These are phyloP conservation scores for Truncatella angustata DNA, from an alignment of 2,329 filamentous ascomycete genomes.

Conservation along the genomic window DNA sequence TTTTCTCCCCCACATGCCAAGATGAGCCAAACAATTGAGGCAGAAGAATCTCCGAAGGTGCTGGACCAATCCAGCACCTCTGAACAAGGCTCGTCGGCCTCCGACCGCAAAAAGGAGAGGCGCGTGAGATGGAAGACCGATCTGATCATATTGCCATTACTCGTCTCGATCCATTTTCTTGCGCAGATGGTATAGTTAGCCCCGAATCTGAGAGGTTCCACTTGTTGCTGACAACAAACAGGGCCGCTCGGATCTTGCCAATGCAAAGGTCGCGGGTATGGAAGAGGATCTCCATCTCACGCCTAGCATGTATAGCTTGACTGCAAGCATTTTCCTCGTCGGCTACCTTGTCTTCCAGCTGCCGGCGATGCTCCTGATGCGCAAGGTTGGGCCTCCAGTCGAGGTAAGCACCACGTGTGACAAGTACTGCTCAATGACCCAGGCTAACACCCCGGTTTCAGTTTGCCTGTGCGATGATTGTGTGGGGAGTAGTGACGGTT, in stretches of 20 bases:
- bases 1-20: not conserved
- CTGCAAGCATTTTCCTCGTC: conserved; percentile 18
- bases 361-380: conserved; percentile 22
- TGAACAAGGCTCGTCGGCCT: not conserved
- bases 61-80: not conserved
- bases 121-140: conserved; percentile 22
- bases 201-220: not conserved
- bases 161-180: conserved; percentile 22
- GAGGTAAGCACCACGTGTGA: conserved; percentile 11
- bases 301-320: conserved; percentile 18
- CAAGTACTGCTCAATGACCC: not conserved
- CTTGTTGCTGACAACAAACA: conserved; percentile 9
- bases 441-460: conserved; percentile 6
- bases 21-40: not conserved
- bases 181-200: conserved; percentile 18
- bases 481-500: conserved; percentile 22
- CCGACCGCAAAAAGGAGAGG: not conserved
- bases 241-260: conserved; percentile 24
- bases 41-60: not conserved
- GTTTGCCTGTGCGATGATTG: conserved; percentile 13
- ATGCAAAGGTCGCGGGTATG: conserved; percentile 23
- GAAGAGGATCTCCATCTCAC: conserved; percentile 18
- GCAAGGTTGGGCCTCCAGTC: conserved; percentile 18
- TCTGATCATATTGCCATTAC: conserved; percentile 21
- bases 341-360: conserved; percentile 22